A percentile compares a stretch with the other conserved stretches of the same genome.
Evolutionary conservation across 345 rosid species (phyloP).

Genomic region (Aethionema arabicum): DNA sequence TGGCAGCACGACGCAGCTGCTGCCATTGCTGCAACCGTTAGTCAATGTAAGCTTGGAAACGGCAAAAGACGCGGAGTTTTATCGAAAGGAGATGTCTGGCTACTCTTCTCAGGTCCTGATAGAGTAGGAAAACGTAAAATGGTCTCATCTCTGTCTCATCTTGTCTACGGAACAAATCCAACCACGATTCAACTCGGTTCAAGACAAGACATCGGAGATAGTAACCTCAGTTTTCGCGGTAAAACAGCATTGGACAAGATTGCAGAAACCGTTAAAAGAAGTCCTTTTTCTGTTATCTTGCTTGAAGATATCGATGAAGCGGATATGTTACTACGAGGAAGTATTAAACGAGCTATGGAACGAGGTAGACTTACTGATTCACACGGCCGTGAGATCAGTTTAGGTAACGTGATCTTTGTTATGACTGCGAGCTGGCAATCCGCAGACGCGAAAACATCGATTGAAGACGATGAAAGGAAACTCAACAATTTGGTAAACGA

Average conservation of each 20-base stretch:
- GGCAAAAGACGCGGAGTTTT: conserved; percentile 55
- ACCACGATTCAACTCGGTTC: conserved; percentile 62
- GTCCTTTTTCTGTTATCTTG: conserved; percentile 78
- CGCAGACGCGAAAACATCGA: conserved; percentile 43
- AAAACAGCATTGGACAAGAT: conserved; percentile 83
- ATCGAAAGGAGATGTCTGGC: conserved; percentile 83
- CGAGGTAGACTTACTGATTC: conserved; percentile 88
- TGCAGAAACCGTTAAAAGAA: conserved; percentile 78
- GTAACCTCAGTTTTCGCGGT: conserved; percentile 61
- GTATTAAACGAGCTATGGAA: conserved; percentile 85
- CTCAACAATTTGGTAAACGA: conserved; percentile 54
- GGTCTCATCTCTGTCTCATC: conserved; percentile 76
- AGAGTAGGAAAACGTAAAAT: conserved; percentile 84
- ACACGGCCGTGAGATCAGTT: conserved; percentile 90
- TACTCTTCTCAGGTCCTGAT: conserved; percentile 82
- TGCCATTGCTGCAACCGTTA: conserved; percentile 69
- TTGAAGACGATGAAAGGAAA: conserved; percentile 53
- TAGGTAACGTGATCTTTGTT: conserved; percentile 82
- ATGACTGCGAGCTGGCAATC: conserved; percentile 59
- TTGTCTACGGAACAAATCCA: conserved; percentile 51
- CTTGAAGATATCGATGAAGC: conserved; percentile 93
- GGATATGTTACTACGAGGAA: conserved; percentile 64
- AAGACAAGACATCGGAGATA: conserved; percentile 48
- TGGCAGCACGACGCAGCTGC: conserved; percentile 97
- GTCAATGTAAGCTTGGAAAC: conserved; percentile 69